Evolutionary conservation across 139 green algal species (phyloP), one percentile per base, ranked within the genome.

Genomic region (Chlorella vulgaris): DNA sequence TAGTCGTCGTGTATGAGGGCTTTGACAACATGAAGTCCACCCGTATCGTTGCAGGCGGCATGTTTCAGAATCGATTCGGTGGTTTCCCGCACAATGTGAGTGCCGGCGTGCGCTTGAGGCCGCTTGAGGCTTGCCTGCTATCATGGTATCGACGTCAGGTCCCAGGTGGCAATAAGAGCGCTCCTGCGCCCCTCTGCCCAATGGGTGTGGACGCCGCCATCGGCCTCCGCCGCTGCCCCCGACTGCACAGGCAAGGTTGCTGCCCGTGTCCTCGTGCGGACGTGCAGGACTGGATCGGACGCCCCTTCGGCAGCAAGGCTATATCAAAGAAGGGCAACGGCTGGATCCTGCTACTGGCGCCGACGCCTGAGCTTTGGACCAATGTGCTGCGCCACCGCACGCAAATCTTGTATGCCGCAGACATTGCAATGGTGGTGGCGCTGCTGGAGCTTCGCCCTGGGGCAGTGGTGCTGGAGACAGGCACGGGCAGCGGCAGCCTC

Each of bases 311-410:
- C 77, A 89, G 74, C 82, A 91, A 33, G 7, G 73, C 36, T 85
- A 29, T 90, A 92, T 66, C 83, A 51, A 40, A 77, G 86, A 38
- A 88, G 85, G 77, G 26, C 33, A 7, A 33, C 19, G 93, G 92
- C 19, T 97, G 88, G 85, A 80, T 98, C 19, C 89, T 93, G 68
- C 81, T 98, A 26, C 87, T 98, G 68, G 88, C 86, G 0, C 93
- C 93, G 38, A 98, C 93, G 2, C 89, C 94, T 1, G 95, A 98
- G 87, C 91, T 99, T 1, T 99, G 96, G 96, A 98, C 95, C 21
- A 83, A 78, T 43, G 90, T 94, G 36, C 88, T 98, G 53, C 76
- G 83, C 1, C 94, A 98, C 84, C 84, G 92, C 61, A 96, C 92
- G n/a, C 92, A 96, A 43, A 97, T 98, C 74, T 81, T 97, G 35